Conservation (phyloP, 164 flowering plant genomes). For the Annona cherimola region DNA sequence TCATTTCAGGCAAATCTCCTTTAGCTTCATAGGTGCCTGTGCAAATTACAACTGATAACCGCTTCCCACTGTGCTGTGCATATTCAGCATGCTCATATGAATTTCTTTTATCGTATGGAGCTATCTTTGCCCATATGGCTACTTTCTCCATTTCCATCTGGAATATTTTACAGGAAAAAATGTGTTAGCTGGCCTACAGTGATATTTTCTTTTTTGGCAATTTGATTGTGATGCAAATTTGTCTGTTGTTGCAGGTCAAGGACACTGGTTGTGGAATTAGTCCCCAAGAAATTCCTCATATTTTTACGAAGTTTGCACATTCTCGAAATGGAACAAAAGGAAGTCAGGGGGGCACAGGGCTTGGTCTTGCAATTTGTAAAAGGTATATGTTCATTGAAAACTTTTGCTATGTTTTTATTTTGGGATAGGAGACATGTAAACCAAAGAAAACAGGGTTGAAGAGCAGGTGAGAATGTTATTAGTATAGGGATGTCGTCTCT, state of each 20-base stretch:
- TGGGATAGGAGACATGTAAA: too few relatives aligned
- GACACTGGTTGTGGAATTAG: conserved; percentile 64
- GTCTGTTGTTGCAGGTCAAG: conserved; percentile 39
- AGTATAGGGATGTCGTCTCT: too few relatives aligned
- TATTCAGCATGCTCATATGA: not conserved
- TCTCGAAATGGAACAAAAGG: conserved; percentile 30
- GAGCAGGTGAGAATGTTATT: too few relatives aligned
- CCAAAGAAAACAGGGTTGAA: too few relatives aligned
- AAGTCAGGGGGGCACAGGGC: conserved; percentile 39
- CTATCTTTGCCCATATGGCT: not conserved
- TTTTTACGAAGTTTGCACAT: conserved; percentile 51
- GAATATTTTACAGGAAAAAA: not conserved
- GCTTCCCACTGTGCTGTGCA: not conserved
- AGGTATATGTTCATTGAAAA: conserved; percentile 28
- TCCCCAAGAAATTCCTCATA: conserved; percentile 44
- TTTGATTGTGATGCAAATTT: not conserved
- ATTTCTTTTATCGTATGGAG: not conserved
- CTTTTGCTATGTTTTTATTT: not conserved
- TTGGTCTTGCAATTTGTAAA: conserved; percentile 65
- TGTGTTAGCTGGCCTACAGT: not conserved
- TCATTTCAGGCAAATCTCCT: not conserved
- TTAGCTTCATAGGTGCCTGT: not conserved
- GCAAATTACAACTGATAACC: not conserved
- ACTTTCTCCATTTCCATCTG: not conserved
- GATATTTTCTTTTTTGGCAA: not conserved